Evolutionary conservation across 805 yeast genomes (phyloP).

Genomic region (Ascoidea rubescens): DNA sequence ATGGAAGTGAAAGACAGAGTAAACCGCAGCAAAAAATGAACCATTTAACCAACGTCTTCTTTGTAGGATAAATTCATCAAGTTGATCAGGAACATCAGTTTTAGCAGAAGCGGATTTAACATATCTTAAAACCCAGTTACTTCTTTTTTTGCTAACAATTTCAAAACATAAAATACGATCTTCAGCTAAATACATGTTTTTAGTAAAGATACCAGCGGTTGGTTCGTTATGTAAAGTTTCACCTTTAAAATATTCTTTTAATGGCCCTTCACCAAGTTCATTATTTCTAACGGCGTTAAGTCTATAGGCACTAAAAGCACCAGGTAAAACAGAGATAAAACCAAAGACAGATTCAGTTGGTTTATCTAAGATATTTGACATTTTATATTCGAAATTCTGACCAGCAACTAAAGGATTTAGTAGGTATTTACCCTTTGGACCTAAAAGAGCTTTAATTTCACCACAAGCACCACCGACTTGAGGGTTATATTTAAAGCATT

Average conservation of each 20-base stretch:
- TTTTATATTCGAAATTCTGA: conserved; percentile 54
- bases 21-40: conserved; percentile 52
- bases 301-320: conserved; percentile 56
- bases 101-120: conserved; percentile 52
- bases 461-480: conserved; percentile 62
- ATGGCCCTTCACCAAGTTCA: conserved; percentile 35
- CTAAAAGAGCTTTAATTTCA: conserved; percentile 50
- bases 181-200: conserved; percentile 59
- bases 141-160: conserved; percentile 40
- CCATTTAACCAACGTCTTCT: conserved; percentile 62
- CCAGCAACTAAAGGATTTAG: conserved; percentile 51
- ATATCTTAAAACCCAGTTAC: conserved; percentile 48
- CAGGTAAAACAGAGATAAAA: conserved; percentile 51
- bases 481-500: conserved; percentile 42
- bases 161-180: conserved; percentile 57
- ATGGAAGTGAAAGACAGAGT: conserved; percentile 39
- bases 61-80: conserved; percentile 50
- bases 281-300: conserved; percentile 44
- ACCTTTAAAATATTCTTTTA: conserved; percentile 55
- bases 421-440: conserved; percentile 29
- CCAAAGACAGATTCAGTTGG: conserved; percentile 56
- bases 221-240: conserved; percentile 50
- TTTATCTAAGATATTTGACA: conserved; percentile 52
- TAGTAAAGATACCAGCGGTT: conserved; percentile 47
- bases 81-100: conserved; percentile 52